Evolutionary conservation across 2,329 filamentous ascomycete genomes (phyloP).

Genomic region (Apiospora kogelbergensis): DNA sequence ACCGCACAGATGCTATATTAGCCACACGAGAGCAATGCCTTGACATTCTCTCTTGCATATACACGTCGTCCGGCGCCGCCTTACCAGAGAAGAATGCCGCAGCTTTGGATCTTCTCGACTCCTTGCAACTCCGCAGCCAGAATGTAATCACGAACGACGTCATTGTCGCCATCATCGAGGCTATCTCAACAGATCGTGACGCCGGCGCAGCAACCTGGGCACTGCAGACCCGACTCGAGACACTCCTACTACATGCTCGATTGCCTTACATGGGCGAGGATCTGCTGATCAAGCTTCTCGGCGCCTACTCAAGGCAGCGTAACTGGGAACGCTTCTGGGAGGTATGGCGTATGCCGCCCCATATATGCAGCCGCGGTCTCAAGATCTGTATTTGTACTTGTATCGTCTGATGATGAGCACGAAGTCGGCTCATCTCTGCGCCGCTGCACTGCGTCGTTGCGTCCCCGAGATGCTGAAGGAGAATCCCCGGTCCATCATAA

Average conservation of each 20-base stretch:
- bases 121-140: slow-evolving; percentile 46
- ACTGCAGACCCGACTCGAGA: slow-evolving; percentile 45
- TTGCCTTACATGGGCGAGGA: slow-evolving; percentile 38
- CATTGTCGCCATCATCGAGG: slow-evolving; percentile 47
- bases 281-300: slow-evolving; percentile 42
- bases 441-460: slow-evolving; percentile 49
- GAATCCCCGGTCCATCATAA: slow-evolving; percentile 43
- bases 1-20: slow-evolving; percentile 27
- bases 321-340: slow-evolving; percentile 62
- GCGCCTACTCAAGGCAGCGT: slow-evolving; percentile 43
- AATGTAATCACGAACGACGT: slow-evolving; percentile 45
- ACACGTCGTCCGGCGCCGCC: slow-evolving; percentile 23
- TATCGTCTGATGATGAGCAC: slow-evolving; percentile 50
- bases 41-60: slow-evolving; percentile 39
- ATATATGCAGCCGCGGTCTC: slow-evolving; percentile 46
- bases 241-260: slow-evolving; percentile 39
- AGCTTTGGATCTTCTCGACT: slow-evolving; percentile 43
- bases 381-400: slow-evolving; percentile 54
- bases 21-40: slow-evolving; percentile 36
- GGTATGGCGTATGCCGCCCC: slow-evolving; percentile 57
- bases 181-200: slow-evolving; percentile 33
- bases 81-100: slow-evolving; percentile 34
- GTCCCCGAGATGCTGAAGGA: slow-evolving; percentile 62
- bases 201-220: slow-evolving; percentile 34
- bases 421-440: slow-evolving; percentile 42